These are phyloP conservation scores for Helminthosporium solani DNA, from an alignment of 2,329 filamentous ascomycete genomes.

Conservation along the genomic window DNA sequence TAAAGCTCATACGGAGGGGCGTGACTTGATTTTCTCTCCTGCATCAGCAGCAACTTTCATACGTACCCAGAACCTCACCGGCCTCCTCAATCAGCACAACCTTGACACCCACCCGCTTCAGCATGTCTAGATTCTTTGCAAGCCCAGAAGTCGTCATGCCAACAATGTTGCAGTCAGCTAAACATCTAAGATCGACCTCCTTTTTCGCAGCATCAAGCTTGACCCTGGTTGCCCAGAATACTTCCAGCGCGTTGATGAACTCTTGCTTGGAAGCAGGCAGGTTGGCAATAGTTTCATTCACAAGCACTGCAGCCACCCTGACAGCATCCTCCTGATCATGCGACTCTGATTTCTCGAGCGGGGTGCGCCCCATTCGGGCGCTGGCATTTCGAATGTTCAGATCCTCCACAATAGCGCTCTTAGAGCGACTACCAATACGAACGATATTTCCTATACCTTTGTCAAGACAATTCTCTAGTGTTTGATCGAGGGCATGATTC, in stretches of 20 bases:
- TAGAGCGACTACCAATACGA: conserved; percentile 60
- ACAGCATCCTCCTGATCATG: background rate
- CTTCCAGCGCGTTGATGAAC: conserved; percentile 15
- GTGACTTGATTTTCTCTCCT: background rate
- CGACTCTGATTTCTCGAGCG: conserved; percentile 14
- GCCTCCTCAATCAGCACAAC: conserved; percentile 68
- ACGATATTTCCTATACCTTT: conserved; percentile 53
- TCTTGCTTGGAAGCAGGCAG: conserved; percentile 3
- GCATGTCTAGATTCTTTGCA: conserved; percentile 54
- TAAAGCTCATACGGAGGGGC: background rate
- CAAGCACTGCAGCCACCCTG: conserved; percentile 6
- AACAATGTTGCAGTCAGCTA: conserved; percentile 53
- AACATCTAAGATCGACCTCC: conserved; percentile 43
- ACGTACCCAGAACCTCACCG: conserved; percentile 64
- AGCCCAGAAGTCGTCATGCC: conserved; percentile 63
- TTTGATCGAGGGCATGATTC: conserved; percentile 56
- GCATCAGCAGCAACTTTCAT: background rate
- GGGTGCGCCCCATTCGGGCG: conserved; percentile 35
- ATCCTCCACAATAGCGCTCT: conserved; percentile 52
- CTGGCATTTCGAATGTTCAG: conserved; percentile 51
- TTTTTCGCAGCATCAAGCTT: conserved; percentile 18
- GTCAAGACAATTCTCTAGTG: conserved; percentile 60
- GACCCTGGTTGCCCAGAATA: conserved; percentile 14
- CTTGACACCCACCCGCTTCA: conserved; percentile 55
- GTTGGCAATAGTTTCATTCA: conserved; percentile 8